Percentiles rank a stretch among this genome's conserved stretches.
Conservation (phyloP, 2,329 filamentous ascomycete species). For the Balansia obtecta region DNA sequence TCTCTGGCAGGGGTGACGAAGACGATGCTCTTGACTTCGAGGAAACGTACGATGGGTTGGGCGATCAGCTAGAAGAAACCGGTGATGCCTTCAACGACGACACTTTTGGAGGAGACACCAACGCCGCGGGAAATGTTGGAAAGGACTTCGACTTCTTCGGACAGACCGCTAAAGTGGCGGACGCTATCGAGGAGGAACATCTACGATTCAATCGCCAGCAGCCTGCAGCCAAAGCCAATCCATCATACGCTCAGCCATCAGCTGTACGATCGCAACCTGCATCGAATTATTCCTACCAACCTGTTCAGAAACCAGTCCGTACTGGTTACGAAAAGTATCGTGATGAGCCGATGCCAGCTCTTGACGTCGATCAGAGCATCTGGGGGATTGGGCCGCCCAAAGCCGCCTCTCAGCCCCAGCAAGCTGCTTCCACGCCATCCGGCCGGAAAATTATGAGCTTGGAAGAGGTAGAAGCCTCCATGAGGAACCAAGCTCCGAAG, state of each 20-base stretch:
- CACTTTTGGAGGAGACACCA: slow-evolving; percentile 54
- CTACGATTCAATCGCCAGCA: slow-evolving; percentile 68
- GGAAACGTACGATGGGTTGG: slow-evolving; percentile 92
- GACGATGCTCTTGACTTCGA: slow-evolving; percentile 66
- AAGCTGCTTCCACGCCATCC: slow-evolving; percentile 14
- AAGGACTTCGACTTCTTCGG: slow-evolving; percentile 98
- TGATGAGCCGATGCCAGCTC: slow-evolving; percentile 74
- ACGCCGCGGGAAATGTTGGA: slow-evolving; percentile 45
- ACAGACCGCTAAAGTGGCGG: slow-evolving; percentile 74
- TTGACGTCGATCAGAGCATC: slow-evolving; percentile 85
- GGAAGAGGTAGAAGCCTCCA: slow-evolving; percentile 91
- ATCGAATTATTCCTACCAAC: slow-evolving; percentile 26
- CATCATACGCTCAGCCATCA: slow-evolving; percentile 19
- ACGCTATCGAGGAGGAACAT: slow-evolving; percentile 84
- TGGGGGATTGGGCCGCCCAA: slow-evolving; percentile 65
- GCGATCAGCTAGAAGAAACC: slow-evolving; percentile 79
- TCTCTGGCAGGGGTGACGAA: slow-evolving; percentile 52
- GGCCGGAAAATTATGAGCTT: slow-evolving; percentile 81
- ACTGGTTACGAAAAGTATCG: slow-evolving; percentile 89
- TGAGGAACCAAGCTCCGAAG: slow-evolving; percentile 57
- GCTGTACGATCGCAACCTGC: slow-evolving; percentile 17
- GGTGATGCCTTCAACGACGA: slow-evolving; percentile 96
- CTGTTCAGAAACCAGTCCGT: slow-evolving; percentile 46
- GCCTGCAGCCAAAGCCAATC: slow-evolving; percentile 33
- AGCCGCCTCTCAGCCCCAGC: slow-evolving; percentile 20